Conservation (phyloP, 169 alveolate species). For the Plasmodium fragile region DNA sequence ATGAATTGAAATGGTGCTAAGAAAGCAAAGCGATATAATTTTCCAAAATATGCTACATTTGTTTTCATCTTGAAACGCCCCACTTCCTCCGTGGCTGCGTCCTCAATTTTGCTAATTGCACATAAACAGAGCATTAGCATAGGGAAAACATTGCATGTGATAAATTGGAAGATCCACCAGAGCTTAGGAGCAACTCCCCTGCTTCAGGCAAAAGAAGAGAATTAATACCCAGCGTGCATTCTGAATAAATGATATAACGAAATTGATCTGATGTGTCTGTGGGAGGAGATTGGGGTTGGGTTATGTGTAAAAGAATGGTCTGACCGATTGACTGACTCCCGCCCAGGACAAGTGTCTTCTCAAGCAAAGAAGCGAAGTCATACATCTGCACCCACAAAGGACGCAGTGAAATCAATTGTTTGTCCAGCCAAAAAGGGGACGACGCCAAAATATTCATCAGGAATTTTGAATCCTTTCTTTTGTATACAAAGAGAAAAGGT, state of each 20-base stretch:
- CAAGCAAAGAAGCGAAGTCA: neutral
- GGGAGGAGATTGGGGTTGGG: too few relatives aligned
- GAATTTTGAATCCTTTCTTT: constrained; percentile 25
- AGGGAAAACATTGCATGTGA: neutral
- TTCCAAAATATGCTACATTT: neutral
- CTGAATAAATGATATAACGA: neutral
- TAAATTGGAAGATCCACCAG: neutral
- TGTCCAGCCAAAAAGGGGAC: constrained; percentile 84
- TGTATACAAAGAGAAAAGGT: constrained; percentile 15
- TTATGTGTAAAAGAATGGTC: neutral
- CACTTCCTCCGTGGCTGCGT: neutral
- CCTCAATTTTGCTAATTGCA: neutral
- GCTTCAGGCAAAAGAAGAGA: neutral
- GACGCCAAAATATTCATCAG: constrained; percentile 75
- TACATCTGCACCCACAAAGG: constrained; percentile 15
- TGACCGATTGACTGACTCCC: neutral
- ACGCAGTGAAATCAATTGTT: constrained; percentile 49
- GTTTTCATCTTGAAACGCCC: neutral
- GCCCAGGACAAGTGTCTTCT: neutral
- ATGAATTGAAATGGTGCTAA: neutral
- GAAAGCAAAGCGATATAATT: neutral
- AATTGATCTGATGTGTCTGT: neutral
- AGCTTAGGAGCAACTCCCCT: neutral
- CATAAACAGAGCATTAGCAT: neutral
- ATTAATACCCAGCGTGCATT: neutral